A percentile compares a stretch with the other conserved stretches of the same genome.
phyloP scores from a whole-genome alignment of 768 basidiomycete genomes.

The Tulasnella sp. region DNA sequence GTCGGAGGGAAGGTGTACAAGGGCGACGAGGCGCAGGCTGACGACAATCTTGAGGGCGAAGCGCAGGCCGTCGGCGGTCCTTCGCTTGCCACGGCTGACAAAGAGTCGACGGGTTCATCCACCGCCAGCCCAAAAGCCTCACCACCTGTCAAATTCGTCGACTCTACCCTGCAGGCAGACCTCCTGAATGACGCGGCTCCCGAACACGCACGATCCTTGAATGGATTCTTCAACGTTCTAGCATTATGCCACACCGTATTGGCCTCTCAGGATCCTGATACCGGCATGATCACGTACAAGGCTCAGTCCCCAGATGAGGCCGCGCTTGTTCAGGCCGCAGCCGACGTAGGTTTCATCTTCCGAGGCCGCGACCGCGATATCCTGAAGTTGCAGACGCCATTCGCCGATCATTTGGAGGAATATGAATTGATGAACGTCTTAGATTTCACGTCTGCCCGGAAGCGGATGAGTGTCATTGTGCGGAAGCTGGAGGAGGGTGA shows the following conservation, averaged over 20 bases:
- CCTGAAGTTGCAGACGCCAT: constrained; percentile 72
- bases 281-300: constrained; percentile 83
- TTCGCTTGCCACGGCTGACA: background rate
- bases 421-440: constrained; percentile 90
- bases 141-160: constrained; percentile 45
- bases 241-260: constrained; percentile 96
- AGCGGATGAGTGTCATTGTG: constrained; percentile 91
- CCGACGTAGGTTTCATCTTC: constrained; percentile 91
- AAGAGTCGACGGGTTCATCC: constrained; percentile 24
- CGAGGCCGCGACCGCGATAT: constrained; percentile 75
- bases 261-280: constrained; percentile 55
- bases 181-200: constrained; percentile 43
- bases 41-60: constrained; percentile 22
- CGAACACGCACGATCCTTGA: constrained; percentile 60
- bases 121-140: constrained; percentile 18
- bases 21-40: constrained; percentile 43
- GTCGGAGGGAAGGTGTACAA: constrained; percentile 74
- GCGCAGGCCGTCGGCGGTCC: background rate
- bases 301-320: constrained; percentile 96
- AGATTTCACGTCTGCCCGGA: constrained; percentile 88
- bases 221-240: constrained; percentile 88
- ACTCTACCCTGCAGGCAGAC: constrained; percentile 47
- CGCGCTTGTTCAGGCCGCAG: constrained; percentile 91
- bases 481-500: constrained; percentile 52
- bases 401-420: constrained; percentile 50